phyloP scores from a whole-genome alignment of 768 basidiomycete genomes.

The Kockovaella imperatae region DNA sequence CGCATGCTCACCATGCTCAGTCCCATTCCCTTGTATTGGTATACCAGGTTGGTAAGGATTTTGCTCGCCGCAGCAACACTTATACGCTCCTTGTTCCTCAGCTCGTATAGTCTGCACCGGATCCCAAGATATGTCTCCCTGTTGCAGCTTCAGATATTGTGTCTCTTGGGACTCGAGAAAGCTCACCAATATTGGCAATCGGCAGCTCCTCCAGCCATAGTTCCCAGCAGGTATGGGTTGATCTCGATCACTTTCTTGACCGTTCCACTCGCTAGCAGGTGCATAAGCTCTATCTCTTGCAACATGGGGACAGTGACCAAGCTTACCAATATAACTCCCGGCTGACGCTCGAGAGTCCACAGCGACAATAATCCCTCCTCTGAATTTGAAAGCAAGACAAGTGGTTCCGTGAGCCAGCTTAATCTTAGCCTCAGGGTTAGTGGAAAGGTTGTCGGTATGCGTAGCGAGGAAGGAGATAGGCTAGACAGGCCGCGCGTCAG shows the following conservation, averaged over 20 bases:
- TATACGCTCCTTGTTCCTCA: conserved; percentile 89
- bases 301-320: not conserved
- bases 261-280: conserved; percentile 71
- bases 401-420: conserved; percentile 99
- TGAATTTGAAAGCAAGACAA: conserved; percentile 90
- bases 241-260: conserved; percentile 99
- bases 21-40: conserved; percentile 98
- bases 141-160: conserved; percentile 44
- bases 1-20: conserved; percentile 76
- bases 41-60: conserved; percentile 92
- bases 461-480: conserved; percentile 81
- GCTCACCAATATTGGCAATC: conserved; percentile 47
- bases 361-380: conserved; percentile 96
- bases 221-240: conserved; percentile 96
- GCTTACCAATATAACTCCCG: conserved; percentile 88
- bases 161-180: not conserved
- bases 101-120: conserved; percentile 92
- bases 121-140: conserved; percentile 99
- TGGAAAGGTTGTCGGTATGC: conserved; percentile 88
- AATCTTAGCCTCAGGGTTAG: conserved; percentile 83
- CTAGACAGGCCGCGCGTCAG: too few species aligned
- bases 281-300: not conserved
- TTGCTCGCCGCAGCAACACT: conserved; percentile 99
- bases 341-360: conserved; percentile 98
- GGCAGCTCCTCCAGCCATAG: conserved; percentile 99